Percentiles rank a stretch among this genome's conserved stretches.
Evolutionary conservation across 2,329 filamentous ascomycete genomes (phyloP).

Genomic region (Colletotrichum sp.): DNA sequence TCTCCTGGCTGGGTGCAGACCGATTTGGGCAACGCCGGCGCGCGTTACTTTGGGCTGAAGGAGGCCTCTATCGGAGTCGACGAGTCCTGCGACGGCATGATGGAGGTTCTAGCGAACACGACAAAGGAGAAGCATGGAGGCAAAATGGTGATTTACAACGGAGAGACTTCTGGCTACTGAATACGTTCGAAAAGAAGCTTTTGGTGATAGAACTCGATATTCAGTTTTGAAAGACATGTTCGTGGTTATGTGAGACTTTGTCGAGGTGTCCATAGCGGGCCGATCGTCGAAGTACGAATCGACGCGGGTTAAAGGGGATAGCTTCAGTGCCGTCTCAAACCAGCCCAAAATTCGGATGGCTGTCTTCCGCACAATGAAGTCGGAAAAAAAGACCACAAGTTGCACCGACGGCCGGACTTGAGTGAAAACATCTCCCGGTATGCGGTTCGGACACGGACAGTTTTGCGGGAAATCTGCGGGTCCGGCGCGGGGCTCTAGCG

Average conservation of each 20-base stretch:
- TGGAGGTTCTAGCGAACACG: not conserved
- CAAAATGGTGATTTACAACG: conserved; percentile 24
- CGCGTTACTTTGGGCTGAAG: not conserved
- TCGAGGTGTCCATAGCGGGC: not conserved
- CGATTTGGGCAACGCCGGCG: not conserved
- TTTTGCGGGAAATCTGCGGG: not conserved
- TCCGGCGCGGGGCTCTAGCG: not conserved
- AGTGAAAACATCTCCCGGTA: not conserved
- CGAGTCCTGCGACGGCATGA: conserved; percentile 10
- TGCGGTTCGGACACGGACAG: not conserved
- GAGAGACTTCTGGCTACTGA: not conserved
- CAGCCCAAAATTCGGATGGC: not conserved
- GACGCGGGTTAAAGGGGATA: not conserved
- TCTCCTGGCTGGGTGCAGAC: not conserved
- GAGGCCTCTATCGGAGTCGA: not conserved
- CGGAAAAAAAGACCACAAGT: not conserved
- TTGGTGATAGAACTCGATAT: not conserved
- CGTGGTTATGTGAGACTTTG: not conserved
- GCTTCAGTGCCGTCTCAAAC: not conserved
- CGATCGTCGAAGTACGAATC: not conserved
- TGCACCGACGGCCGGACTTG: not conserved
- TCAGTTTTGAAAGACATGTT: not conserved
- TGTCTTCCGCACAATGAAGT: not conserved
- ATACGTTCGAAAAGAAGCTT: too few species aligned
- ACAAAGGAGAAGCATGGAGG: conserved; percentile 27